Percentiles rank a stretch among this genome's conserved stretches.
Conservation (phyloP, 306 rosid genomes). For the Psophocarpus tetragonolobus region DNA sequence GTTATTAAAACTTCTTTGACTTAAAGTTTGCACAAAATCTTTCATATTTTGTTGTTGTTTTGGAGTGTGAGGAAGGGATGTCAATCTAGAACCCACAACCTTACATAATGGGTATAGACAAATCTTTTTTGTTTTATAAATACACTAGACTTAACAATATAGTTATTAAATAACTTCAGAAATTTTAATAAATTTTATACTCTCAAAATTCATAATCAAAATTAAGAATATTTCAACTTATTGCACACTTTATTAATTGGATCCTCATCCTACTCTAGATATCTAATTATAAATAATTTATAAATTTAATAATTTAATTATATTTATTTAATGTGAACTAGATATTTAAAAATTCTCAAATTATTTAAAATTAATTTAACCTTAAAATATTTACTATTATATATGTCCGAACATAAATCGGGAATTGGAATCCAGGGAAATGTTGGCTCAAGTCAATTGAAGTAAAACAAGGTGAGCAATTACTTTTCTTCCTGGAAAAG, state of each 20-base stretch:
- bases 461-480: background rate
- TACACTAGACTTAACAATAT: background rate
- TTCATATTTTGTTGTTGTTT: background rate
- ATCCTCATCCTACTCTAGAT: background rate
- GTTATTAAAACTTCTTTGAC: background rate
- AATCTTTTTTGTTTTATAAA: too few species aligned
- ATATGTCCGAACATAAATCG: background rate
- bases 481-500: background rate
- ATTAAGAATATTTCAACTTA: background rate
- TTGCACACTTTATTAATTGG: background rate
- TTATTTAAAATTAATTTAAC: background rate
- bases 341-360: too few species aligned
- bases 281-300: too few species aligned
- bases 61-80: too few species aligned
- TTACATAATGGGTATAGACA: too few species aligned
- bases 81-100: too few species aligned
- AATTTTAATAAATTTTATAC: too few species aligned
- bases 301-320: too few species aligned
- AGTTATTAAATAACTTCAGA: too few species aligned
- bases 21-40: background rate
- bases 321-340: too few species aligned
- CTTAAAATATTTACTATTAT: background rate
- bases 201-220: background rate
- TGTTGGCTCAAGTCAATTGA: background rate
- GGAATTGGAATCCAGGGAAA: background rate